Base-by-base conservation (phyloP, 345 rosid genomes). In the Melastoma malabathricum region DNA sequence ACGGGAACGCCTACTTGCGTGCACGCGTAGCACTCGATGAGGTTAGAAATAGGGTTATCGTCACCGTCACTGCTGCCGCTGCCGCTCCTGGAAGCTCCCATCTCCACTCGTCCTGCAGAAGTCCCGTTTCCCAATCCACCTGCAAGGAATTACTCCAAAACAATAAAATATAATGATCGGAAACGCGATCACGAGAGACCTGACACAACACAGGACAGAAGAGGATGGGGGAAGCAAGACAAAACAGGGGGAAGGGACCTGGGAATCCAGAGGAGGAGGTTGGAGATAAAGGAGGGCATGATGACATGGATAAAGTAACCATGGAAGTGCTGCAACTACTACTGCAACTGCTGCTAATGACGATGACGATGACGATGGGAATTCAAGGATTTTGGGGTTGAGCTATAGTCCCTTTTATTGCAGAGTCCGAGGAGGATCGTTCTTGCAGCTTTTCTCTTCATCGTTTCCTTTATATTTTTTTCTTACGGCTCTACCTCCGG, bases 1-100 rank as follows among this genome's bases (percentile, higher is more conserved):
- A 68, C 84, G 3, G 98, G 96, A 12, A 82, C 89, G 16, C 98
- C 98, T 43, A 75, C 96, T 31, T 86, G 87, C 8, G 98, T 90
- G 68, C 98, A 90, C 0, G 98, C 93, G 55, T 84, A 80, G 68
- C 98, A 90, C 71, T 90, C 98, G 55, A 69, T 49, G 70, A 81
- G 55, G 75, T 55, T 62, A 15, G 75, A 51, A 46, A 65, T 53
- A 10, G 66, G 75, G 43, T 54, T 47, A 47, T 15, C 47, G 44
- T 48, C 44, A 23, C 48, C 43, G 16, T 53, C 49, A 3, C n/a
- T 27, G 6, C 41, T 49, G 27, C 43, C 60, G 47, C 44, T 20
- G 15, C 14, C 44, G 16, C 15, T 56, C 17, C 44, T 43, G 29
- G 43, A 23, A 10, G 39, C 19, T 43, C 0, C 51, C 51, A 29